These are phyloP conservation scores for Wickerhamomyces alni DNA, from an alignment of 805 yeast genomes.

Conservation along the genomic window DNA sequence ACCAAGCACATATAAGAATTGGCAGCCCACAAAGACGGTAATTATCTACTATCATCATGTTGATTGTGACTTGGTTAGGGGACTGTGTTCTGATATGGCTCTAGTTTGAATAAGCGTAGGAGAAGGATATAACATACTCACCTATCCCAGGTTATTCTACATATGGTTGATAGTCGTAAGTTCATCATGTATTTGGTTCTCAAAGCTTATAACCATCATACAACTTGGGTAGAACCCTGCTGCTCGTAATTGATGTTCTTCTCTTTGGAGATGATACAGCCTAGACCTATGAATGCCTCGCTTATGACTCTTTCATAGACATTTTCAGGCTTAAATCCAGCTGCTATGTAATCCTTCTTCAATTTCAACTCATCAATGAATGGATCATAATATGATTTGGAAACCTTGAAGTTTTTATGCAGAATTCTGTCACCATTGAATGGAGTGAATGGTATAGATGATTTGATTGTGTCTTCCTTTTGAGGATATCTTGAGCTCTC, in stretches of 20 bases:
- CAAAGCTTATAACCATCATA: too few relatives aligned
- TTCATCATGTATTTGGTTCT: too few relatives aligned
- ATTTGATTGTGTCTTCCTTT: conserved; percentile 7
- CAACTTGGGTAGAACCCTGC: too few relatives aligned
- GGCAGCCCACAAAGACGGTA: too few relatives aligned
- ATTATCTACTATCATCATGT: too few relatives aligned
- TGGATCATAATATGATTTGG: conserved; percentile 55
- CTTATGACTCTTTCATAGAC: conserved; percentile 74
- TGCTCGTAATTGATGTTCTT: conserved; percentile 16
- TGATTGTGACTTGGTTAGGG: too few relatives aligned
- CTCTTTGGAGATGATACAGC: conserved; percentile 69
- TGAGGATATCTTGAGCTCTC: conserved; percentile 23
- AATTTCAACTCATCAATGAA: conserved; percentile 44
- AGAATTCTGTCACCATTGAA: conserved; percentile 82
- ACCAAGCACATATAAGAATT: too few relatives aligned
- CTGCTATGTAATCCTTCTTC: conserved; percentile 68
- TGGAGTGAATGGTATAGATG: conserved; percentile 77
- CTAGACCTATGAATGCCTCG: conserved; percentile 87
- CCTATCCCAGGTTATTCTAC: too few relatives aligned
- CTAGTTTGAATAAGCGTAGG: too few relatives aligned
- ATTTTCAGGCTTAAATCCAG: conserved; percentile 71
- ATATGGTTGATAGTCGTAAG: too few relatives aligned
- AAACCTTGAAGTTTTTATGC: conserved; percentile 43
- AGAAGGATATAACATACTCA: too few relatives aligned
- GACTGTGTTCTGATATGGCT: too few relatives aligned